Evolutionary conservation across 2,329 filamentous ascomycete genomes (phyloP).

Genomic region (Pleoardoris graminearum): DNA sequence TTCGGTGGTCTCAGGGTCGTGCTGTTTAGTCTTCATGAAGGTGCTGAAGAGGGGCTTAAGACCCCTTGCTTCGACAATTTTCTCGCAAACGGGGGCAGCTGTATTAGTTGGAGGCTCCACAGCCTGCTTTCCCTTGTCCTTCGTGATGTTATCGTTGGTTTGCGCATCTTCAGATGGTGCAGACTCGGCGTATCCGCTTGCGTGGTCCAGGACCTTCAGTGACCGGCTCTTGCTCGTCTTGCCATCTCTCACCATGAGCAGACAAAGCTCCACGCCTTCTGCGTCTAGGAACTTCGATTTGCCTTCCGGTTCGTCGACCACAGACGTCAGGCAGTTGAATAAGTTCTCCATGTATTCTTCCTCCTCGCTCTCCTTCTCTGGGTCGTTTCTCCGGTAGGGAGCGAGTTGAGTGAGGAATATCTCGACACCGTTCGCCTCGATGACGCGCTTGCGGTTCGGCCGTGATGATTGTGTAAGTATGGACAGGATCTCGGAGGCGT

Average conservation of each 20-base stretch:
- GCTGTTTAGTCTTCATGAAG: constrained; percentile 85
- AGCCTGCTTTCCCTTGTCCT: constrained; percentile 17
- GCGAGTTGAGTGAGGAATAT: constrained; percentile 79
- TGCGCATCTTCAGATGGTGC: constrained; percentile 14
- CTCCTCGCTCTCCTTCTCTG: constrained; percentile 81
- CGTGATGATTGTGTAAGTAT: constrained; percentile 80
- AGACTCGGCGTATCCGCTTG: constrained; percentile 59
- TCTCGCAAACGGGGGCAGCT: constrained; percentile 69
- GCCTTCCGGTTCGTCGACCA: constrained; percentile 73
- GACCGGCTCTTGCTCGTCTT: constrained; percentile 80
- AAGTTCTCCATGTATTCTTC: constrained; percentile 95
- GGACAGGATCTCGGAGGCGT: constrained; percentile 86
- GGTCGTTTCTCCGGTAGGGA: constrained; percentile 82
- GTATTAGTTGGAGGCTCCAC: constrained; percentile 21
- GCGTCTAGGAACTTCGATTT: constrained; percentile 84
- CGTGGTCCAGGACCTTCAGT: constrained; percentile 82
- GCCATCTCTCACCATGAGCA: constrained; percentile 90
- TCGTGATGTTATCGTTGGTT: constrained; percentile 23
- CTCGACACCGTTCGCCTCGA: constrained; percentile 73
- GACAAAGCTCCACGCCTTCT: constrained; percentile 86
- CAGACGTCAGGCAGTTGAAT: constrained; percentile 82
- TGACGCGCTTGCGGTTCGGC: constrained; percentile 66
- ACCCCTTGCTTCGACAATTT: constrained; percentile 79
- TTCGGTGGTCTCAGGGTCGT: constrained; percentile 68
- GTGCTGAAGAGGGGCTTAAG: constrained; percentile 83